Evolutionary conservation across 129 eudicot species (phyloP), one percentile per base, ranked within the genome.

Genomic region (Deinandra increscens): DNA sequence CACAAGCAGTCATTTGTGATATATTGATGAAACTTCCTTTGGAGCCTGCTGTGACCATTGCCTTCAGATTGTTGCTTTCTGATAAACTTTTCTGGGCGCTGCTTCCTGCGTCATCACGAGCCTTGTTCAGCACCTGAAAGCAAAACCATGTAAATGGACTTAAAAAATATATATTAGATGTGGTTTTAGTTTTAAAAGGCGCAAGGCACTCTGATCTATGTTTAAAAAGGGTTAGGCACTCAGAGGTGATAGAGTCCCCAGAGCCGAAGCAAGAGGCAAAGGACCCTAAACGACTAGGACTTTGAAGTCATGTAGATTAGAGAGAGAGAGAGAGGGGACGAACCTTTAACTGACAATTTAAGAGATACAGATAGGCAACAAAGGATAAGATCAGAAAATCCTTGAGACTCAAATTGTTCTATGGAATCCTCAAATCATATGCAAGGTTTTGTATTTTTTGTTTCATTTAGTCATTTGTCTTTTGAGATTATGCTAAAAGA

Each of bases 1-100:
- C 99, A 87, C 99, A 94, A 46, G 99, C 97, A 80, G 99, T 94
- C 99, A 94, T 94, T 72, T 94, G 97, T 10, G 99, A 94, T 51
- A 94, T 94, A 63, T 94, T 94, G 51, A 94, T 94, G 58, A 94
- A 94, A 87, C 95, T 87, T 73, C 99, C 99, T 80, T 94, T 94
- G 1, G 99, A 94, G 29, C 99, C 99, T 20, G 99, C 99, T 1
- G 97, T 94, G 13, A 94, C 99, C 97, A 94, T 94, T 1, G 98
- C 98, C 80, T 93, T 93, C 13, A 93, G 92, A 73, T 93, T 93
- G 79, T 93, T 93, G 78, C 95, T 89, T 82, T 93, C 98, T 26
- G 98, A 83, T 73, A 93, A 84, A 80, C 96, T 93, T 76, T 82
- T 93, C 74, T 93, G 90, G 1, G 98, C 98, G 82, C 95, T 86